These are phyloP conservation scores for Pseudocercospora macadamiae DNA, from an alignment of 2,329 filamentous ascomycete genomes.

Conservation along the genomic window DNA sequence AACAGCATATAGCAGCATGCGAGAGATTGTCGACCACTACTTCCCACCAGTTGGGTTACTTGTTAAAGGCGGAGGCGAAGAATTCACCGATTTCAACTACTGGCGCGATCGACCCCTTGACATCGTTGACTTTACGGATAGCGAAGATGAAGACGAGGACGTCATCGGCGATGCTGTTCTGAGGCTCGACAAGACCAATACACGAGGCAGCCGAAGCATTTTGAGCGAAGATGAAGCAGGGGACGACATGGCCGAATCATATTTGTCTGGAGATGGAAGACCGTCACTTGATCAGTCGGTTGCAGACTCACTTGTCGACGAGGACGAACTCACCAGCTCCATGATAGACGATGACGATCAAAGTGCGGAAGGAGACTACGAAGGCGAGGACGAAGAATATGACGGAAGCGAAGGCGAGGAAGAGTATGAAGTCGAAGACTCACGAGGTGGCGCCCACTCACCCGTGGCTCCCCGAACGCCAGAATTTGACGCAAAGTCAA, in stretches of 20 bases:
- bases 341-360: constrained; percentile 28
- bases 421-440: constrained; percentile 17
- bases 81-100: constrained; percentile 96
- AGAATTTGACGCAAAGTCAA: not conserved
- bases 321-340: constrained; percentile 24
- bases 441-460: constrained; percentile 17
- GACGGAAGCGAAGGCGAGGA: constrained; percentile 34
- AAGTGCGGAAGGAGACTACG: constrained; percentile 20
- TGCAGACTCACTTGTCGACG: constrained; percentile 21
- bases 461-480: constrained; percentile 20
- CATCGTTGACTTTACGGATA: constrained; percentile 84
- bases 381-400: constrained; percentile 19
- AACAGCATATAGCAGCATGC: constrained; percentile 95
- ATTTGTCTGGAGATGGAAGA: constrained; percentile 22
- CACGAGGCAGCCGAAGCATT: constrained; percentile 25
- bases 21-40: constrained; percentile 96
- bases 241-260: constrained; percentile 26
- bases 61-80: constrained; percentile 85
- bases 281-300: constrained; percentile 28
- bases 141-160: constrained; percentile 63
- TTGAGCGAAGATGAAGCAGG: constrained; percentile 39
- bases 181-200: constrained; percentile 17
- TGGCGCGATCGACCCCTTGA: constrained; percentile 87
- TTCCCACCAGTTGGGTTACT: constrained; percentile 90
- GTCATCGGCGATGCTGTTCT: constrained; percentile 21